These are phyloP conservation scores for Penicillium soppii DNA, from an alignment of 495 filamentous ascomycete genomes.

Conservation along the genomic window DNA sequence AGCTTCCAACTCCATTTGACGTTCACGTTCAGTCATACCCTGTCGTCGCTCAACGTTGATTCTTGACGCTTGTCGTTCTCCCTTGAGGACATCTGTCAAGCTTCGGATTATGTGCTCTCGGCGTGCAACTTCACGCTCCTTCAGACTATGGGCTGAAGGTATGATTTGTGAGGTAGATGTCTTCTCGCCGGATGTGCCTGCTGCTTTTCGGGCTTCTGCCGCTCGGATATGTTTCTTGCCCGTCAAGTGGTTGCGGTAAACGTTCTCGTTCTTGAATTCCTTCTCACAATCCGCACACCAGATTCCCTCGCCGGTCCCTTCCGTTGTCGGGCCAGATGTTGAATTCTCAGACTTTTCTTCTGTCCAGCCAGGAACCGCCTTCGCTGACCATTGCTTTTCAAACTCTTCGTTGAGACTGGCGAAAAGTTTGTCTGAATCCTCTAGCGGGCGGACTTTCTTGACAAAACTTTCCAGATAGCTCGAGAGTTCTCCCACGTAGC, in stretches of 20 bases:
- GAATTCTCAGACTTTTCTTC: constrained; percentile 50
- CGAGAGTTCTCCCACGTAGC: constrained; percentile 76
- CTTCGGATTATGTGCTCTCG: constrained; percentile 80
- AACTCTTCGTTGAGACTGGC: constrained; percentile 76
- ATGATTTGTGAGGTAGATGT: constrained; percentile 19
- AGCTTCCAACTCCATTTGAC: constrained; percentile 88
- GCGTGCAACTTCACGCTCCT: constrained; percentile 88
- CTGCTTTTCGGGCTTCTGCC: constrained; percentile 58
- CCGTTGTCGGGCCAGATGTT: constrained; percentile 44
- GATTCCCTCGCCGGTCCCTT: constrained; percentile 66
- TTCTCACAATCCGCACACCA: constrained; percentile 92
- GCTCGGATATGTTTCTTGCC: constrained; percentile 91
- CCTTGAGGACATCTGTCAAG: constrained; percentile 71
- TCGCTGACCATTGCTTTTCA: constrained; percentile 74
- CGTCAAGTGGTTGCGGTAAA: constrained; percentile 83
- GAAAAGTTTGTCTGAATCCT: constrained; percentile 80
- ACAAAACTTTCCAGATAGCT: constrained; percentile 85
- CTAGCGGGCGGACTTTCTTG: constrained; percentile 73
- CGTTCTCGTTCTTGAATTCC: constrained; percentile 92
- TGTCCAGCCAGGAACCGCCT: constrained; percentile 79
- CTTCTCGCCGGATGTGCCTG: constrained; percentile 28
- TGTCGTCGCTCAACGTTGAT: constrained; percentile 93
- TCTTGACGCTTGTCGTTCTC: constrained; percentile 77
- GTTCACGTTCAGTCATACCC: constrained; percentile 93
- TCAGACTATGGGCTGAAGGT: constrained; percentile 58